These are phyloP conservation scores for Ceratonia siliqua DNA, from an alignment of 306 rosid species.

Conservation along the genomic window DNA sequence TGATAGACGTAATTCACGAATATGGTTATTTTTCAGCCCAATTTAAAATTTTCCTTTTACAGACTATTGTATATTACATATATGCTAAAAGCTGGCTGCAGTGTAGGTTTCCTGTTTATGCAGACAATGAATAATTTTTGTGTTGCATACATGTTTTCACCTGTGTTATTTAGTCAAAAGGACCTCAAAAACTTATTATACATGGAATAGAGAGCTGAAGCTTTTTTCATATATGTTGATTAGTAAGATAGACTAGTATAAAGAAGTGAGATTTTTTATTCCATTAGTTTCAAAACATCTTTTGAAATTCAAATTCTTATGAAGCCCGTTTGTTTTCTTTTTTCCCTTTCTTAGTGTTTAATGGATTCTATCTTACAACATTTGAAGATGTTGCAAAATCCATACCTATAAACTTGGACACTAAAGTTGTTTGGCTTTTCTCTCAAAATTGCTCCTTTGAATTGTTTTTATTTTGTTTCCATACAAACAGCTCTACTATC, in stretches of 20 bases:
- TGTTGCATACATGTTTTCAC: neutral
- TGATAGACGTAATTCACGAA: neutral
- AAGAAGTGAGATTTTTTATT: neutral
- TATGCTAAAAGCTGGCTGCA: neutral
- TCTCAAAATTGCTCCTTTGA: neutral
- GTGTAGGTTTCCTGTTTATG: neutral
- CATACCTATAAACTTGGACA: conserved; percentile 9
- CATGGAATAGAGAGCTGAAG: neutral
- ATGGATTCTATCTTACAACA: neutral
- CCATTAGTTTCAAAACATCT: neutral
- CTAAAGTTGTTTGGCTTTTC: neutral
- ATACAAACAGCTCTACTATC: neutral
- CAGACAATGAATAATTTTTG: neutral
- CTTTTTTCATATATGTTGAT: neutral
- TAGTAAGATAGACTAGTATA: neutral
- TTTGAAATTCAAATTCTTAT: neutral
- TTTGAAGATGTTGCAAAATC: neutral
- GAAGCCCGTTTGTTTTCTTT: neutral
- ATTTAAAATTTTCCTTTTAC: neutral
- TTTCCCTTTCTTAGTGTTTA: neutral
- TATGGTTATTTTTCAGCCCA: neutral
- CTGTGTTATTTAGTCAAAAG: neutral
- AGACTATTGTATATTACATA: neutral
- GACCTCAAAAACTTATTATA: neutral
- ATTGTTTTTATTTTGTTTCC: conserved; percentile 7